phyloP scores from a whole-genome alignment of 441 rosid species.

The Kokia cookei region DNA sequence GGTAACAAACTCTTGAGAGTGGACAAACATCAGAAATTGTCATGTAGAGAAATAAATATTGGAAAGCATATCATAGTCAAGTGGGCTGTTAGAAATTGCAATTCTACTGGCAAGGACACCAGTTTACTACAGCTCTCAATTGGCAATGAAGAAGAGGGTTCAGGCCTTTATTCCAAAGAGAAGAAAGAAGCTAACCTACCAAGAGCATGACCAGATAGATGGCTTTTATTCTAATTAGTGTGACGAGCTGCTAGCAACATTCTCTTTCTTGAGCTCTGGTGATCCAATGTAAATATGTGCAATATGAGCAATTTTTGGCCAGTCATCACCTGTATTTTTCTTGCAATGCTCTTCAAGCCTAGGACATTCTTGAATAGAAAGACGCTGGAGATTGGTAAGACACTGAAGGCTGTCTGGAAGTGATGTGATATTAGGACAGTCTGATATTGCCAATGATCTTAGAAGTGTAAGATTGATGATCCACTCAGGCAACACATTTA shows the following conservation, averaged over 20 bases:
- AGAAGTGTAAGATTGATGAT: background rate
- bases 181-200: background rate
- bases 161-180: background rate
- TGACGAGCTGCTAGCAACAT: background rate
- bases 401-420: constrained; percentile 6
- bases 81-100: too few species aligned
- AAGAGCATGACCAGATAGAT: background rate
- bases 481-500: constrained; percentile 6
- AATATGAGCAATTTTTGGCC: constrained; percentile 15
- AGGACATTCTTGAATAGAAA: constrained; percentile 21
- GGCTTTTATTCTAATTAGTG: background rate
- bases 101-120: too few species aligned
- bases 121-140: too few species aligned
- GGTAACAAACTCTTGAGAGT: too few species aligned
- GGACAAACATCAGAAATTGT: too few species aligned
- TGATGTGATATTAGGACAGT: background rate
- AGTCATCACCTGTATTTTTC: background rate
- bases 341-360: constrained; percentile 5
- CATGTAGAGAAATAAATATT: too few species aligned
- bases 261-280: background rate
- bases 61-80: too few species aligned
- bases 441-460: constrained; percentile 6
- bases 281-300: constrained; percentile 3
- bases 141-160: too few species aligned
- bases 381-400: constrained; percentile 8